Conservation (phyloP, 257 asterid species). For the Solanum sejunctum region DNA sequence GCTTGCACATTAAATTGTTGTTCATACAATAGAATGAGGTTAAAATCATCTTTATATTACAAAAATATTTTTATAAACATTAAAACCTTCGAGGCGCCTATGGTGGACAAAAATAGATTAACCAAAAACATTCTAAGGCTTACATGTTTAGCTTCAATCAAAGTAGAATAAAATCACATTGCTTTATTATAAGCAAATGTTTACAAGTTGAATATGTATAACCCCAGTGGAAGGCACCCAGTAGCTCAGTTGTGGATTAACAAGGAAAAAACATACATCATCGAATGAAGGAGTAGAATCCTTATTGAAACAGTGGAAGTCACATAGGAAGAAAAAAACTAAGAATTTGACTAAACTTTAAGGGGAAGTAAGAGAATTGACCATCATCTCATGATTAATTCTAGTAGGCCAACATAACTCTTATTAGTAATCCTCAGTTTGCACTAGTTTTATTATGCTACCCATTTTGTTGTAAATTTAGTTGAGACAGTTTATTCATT, state of each 20-base stretch:
- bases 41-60: too few species aligned
- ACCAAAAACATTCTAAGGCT: too few species aligned
- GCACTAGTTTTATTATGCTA: not conserved
- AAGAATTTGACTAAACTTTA: not conserved
- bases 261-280: not conserved
- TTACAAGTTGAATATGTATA: conserved; percentile 12
- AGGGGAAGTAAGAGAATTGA: not conserved
- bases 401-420: not conserved
- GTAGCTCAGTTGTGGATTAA: conserved; percentile 11
- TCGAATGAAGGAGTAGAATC: conserved; percentile 4
- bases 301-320: not conserved
- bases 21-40: too few species aligned
- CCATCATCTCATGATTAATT: not conserved
- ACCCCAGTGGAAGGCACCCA: conserved; percentile 14
- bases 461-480: not conserved
- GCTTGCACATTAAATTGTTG: too few species aligned
- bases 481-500: not conserved
- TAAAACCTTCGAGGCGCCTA: too few species aligned
- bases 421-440: not conserved
- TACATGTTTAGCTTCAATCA: too few species aligned
- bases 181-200: too few species aligned
- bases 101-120: too few species aligned
- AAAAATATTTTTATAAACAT: too few species aligned
- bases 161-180: too few species aligned
- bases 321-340: not conserved